Base-by-base conservation (phyloP, 2,329 filamentous ascomycete species). In the Arachnomyces sp. region DNA sequence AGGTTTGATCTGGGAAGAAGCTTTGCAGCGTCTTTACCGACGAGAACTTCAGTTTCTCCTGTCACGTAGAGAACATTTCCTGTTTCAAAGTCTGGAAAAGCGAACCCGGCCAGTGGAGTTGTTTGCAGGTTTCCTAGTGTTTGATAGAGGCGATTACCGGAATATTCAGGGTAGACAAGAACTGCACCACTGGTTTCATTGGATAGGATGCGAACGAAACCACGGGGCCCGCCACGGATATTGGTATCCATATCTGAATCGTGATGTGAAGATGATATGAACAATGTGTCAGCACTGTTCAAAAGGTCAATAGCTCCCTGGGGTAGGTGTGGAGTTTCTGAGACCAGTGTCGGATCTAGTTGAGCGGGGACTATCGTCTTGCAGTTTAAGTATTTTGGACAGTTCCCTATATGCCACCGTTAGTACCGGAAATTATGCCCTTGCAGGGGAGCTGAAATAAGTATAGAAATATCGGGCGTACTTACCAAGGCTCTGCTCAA, bases 361-460 rank as follows among this genome's bases (percentile, higher is more conserved):
- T 68, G 45, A 33, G 74, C 71, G 4, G 74, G 71, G 2, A 62
- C 55, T 30, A 93, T 77, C 2, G 67, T 65, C 56, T 84, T 88
- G 52, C 77, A 78, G 60, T 90, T 92, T 28, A 94, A 57, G 52
- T 94, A 94, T 61, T 94, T 94, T 2, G 87, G 86, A 52, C 86
- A 93, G 52, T 92, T 93, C 0, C 85, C 81, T 65, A 32, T 42
- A 31, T 35, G n/a, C 13, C 38, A 28, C 16, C 9, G 18, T 53
- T 16, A 52, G 46, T 36, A 18, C 7, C 34, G n/a, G n/a, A n/a
- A n/a, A n/a, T n/a, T n/a, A n/a, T n/a, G 15, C 15, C 39, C 15
- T 17, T 6, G 17, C 28, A 28, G 37, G 17, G 7, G 31, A 29
- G 7, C 28, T n/a, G n/a, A 16, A 15, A 7, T 17, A 13, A 25